Percentiles rank a stretch among this genome's conserved stretches.
These are phyloP conservation scores for Geotrichum carabidarum DNA, from an alignment of 1,139 yeast species.

Conservation along the genomic window DNA sequence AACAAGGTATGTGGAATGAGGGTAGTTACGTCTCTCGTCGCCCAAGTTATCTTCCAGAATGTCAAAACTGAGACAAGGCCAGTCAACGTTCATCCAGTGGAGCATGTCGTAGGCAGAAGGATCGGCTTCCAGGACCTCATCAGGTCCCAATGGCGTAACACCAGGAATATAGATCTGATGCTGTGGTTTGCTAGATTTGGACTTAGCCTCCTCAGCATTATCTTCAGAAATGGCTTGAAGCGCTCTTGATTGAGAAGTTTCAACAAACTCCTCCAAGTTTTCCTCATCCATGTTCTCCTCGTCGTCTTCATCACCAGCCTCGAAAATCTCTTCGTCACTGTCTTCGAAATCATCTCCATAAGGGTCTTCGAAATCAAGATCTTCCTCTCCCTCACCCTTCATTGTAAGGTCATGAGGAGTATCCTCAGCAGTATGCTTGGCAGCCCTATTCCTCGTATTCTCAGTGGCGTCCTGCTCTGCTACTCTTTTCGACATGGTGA, in stretches of 20 bases:
- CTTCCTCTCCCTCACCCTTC: constrained; percentile 39
- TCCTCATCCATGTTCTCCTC: constrained; percentile 49
- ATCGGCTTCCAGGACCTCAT: constrained; percentile 94
- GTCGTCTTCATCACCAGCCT: constrained; percentile 51
- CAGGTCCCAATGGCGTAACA: constrained; percentile 81
- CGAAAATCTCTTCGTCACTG: constrained; percentile 62
- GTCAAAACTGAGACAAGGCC: constrained; percentile 95
- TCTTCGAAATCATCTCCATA: constrained; percentile 87
- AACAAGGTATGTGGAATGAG: constrained; percentile 78
- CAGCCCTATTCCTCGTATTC: constrained; percentile 26
- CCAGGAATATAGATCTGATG: constrained; percentile 71
- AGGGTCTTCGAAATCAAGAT: constrained; percentile 88
- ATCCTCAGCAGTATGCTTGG: constrained; percentile 31
- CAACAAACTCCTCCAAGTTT: constrained; percentile 29
- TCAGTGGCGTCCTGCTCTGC: constrained; percentile 23
- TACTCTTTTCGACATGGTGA: constrained; percentile 28
- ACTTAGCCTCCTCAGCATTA: constrained; percentile 36
- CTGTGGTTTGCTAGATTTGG: constrained; percentile 26
- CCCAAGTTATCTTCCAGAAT: constrained; percentile 83
- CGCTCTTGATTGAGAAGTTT: constrained; percentile 28
- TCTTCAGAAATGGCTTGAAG: constrained; percentile 35
- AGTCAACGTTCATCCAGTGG: constrained; percentile 87
- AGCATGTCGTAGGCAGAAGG: constrained; percentile 94
- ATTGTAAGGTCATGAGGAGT: constrained; percentile 30
- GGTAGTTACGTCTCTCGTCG: constrained; percentile 79